Base-by-base conservation (phyloP, 2,329 filamentous ascomycete genomes). In the Torrubiella hemipterigena region DNA sequence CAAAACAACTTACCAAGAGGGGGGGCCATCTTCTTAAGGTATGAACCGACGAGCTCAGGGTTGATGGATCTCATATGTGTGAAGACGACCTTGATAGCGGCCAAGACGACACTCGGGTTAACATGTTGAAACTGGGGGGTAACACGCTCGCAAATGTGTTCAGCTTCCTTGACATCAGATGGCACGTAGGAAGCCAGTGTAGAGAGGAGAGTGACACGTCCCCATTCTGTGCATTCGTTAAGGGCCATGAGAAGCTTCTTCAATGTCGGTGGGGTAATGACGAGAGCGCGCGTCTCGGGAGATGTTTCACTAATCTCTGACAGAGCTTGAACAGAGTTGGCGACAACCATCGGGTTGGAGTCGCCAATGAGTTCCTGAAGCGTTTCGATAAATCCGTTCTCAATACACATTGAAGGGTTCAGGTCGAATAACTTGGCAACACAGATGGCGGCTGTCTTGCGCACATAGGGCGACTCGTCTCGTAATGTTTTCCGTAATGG, bases 191-290 rank as follows among this genome's bases (percentile, higher is more conserved):
- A 80, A 25, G 91, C 86, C 40, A 98, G 59, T 1, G 85, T 93
- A 9, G 81, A 81, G 40, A 98, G 62, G 36, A 98, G 93, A 1
- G 87, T 96, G 19, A 98, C 87, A 43, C 91, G 69, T 12, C 91
- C 91, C 91, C 91, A 98, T 62, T 98, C 91, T 1, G 91, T 98
- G 52, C 91, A 98, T 56, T 98, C 91, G 49, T 94, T 96, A 45
- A 98, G 63, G 1, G 91, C 91, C 75, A 96, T 83, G 28, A 98
- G 65, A 58, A 98, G 75, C 62, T 96, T 98, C 66, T 95, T 95
- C 40, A 98, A 63, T 4, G 78, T 89, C 37, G 76, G 69, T 3
- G 84, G 70, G 2, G 81, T 93, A 38, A 98, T 80, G 29, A 84
- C 67, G 33, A 98, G 65, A 5, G 89, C 91, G 40, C 76, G 77